Percentiles rank a stretch among this genome's conserved stretches.
Conservation (phyloP, 805 yeast species). For the Wickerhamomyces hampshirensis region DNA sequence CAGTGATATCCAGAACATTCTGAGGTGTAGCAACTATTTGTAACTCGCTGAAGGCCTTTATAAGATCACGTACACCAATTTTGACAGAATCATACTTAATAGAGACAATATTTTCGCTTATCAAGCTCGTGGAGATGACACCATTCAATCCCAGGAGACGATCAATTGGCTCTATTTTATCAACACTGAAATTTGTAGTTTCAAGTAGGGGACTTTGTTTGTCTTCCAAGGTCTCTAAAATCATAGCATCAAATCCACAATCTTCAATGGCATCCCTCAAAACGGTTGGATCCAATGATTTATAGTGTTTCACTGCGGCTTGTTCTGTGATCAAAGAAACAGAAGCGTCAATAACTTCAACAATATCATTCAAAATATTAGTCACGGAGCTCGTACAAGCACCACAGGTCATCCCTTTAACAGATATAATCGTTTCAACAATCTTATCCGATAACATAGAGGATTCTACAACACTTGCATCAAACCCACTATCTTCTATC, state of each 20-base stretch:
- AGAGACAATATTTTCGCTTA: conserved; percentile 11
- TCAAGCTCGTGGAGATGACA: conserved; percentile 26
- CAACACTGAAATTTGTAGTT: conserved; percentile 27
- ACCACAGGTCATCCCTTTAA: conserved; percentile 27
- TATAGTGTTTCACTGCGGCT: conserved; percentile 52
- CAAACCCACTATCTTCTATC: conserved; percentile 77
- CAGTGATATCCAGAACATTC: conserved; percentile 46
- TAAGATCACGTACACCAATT: conserved; percentile 61
- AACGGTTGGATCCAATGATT: conserved; percentile 24
- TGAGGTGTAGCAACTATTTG: conserved; percentile 51
- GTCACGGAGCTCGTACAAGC: conserved; percentile 56
- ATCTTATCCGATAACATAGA: conserved; percentile 32
- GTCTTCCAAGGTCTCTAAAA: conserved; percentile 14
- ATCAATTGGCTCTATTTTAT: conserved; percentile 38
- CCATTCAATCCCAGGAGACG: conserved; percentile 29
- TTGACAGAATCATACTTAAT: conserved; percentile 45
- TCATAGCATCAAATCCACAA: conserved; percentile 62
- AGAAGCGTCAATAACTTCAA: conserved; percentile 49
- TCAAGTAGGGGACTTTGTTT: conserved; percentile 2
- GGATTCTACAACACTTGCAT: conserved; percentile 27
- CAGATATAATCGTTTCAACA: conserved; percentile 13
- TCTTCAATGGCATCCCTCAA: conserved; percentile 61
- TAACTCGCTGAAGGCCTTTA: conserved; percentile 44
- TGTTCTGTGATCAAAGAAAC: conserved; percentile 77
- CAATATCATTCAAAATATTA: conserved; percentile 40